Percentiles rank a stretch among this genome's conserved stretches.
These are phyloP conservation scores for Diplodia seriata DNA, from an alignment of 2,329 filamentous ascomycete genomes.

Conservation along the genomic window DNA sequence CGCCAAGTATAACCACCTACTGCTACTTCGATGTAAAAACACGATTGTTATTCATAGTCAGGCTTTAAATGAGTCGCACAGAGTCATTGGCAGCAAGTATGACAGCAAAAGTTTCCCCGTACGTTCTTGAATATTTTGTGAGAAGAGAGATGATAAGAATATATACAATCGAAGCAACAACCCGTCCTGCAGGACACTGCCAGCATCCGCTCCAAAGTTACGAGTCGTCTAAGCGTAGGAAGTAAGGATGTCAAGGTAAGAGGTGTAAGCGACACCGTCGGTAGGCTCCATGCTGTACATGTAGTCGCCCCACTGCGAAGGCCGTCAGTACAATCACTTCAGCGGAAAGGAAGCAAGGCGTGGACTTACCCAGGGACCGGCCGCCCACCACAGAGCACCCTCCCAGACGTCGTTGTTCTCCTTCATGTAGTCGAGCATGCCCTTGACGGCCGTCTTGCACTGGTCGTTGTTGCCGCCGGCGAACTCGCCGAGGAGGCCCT, in stretches of 20 bases:
- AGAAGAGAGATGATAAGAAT: background rate
- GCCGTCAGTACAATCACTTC: background rate
- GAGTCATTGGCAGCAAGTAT: background rate
- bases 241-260: conserved; percentile 17
- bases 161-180: conserved; percentile 11
- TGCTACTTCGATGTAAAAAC: too few relatives aligned
- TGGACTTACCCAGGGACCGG: conserved; percentile 54
- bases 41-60: too few relatives aligned
- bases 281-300: conserved; percentile 56
- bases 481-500: conserved; percentile 59
- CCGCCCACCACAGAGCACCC: conserved; percentile 59
- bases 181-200: background rate
- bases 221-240: conserved; percentile 4
- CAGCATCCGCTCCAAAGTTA: background rate
- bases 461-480: conserved; percentile 56
- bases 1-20: too few relatives aligned
- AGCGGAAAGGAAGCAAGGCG: background rate
- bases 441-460: conserved; percentile 56
- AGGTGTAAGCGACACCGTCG: conserved; percentile 48
- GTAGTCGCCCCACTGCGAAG: conserved; percentile 43
- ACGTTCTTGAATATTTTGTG: background rate
- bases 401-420: conserved; percentile 58
- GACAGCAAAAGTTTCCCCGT: background rate
- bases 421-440: conserved; percentile 55
- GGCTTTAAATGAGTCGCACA: too few relatives aligned